Evolutionary conservation across 1,284 basidiomycete genomes (phyloP).

Genomic region (Apiotrichum mycotoxinovorans): DNA sequence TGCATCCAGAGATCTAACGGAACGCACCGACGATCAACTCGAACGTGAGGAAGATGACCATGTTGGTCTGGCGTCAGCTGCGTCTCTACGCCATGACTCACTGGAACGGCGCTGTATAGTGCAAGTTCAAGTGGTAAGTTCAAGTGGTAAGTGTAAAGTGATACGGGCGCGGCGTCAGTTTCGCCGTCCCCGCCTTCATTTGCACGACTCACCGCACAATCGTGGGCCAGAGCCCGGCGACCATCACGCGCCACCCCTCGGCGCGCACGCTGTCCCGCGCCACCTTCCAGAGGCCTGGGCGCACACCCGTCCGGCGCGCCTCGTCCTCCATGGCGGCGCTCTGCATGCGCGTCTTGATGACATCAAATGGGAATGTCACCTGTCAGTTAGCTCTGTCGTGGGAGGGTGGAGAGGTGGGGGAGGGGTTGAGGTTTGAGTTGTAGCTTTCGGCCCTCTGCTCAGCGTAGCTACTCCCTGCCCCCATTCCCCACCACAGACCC

Average conservation of each 20-base stretch:
- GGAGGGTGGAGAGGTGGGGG: too few relatives aligned
- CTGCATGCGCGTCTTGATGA: constrained; percentile 82
- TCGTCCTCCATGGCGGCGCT: constrained; percentile 57
- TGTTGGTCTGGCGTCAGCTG: constrained; percentile 39
- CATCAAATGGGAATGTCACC: constrained; percentile 76
- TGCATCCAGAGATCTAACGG: constrained; percentile 10
- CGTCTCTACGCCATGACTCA: constrained; percentile 16
- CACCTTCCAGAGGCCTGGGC: constrained; percentile 21
- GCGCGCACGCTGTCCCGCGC: constrained; percentile 58
- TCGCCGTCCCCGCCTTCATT: not conserved
- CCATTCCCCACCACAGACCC: too few relatives aligned
- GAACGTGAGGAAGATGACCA: constrained; percentile 50
- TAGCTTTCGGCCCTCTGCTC: too few relatives aligned
- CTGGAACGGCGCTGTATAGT: constrained; percentile 31
- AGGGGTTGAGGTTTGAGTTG: too few relatives aligned
- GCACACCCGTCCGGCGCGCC: constrained; percentile 29
- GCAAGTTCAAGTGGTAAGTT: not conserved
- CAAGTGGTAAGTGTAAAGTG: not conserved
- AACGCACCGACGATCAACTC: constrained; percentile 43
- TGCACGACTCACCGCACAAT: constrained; percentile 62
- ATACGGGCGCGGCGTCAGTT: constrained; percentile 1
- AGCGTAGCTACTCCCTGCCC: too few relatives aligned
- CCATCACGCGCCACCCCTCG: constrained; percentile 68
- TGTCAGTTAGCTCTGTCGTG: constrained; percentile 9
- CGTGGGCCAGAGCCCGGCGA: constrained; percentile 70